Conservation (phyloP, 148 eudicot genomes). For the Rhododendron simsii region DNA sequence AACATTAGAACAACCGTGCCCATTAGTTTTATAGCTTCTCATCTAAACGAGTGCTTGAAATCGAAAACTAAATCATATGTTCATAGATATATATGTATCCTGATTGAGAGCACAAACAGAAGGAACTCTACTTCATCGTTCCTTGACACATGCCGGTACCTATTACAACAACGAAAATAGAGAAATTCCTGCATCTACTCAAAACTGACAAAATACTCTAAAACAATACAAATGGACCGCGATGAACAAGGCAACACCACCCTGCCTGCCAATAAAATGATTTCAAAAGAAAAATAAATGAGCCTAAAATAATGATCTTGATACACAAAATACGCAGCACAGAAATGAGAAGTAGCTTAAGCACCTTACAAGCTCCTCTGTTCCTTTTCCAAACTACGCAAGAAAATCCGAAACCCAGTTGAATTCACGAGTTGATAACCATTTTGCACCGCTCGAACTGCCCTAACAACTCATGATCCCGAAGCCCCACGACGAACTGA, state of each 20-base stretch:
- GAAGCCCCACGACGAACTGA: constrained; percentile 72
- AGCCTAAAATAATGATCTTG: not conserved
- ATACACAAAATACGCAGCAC: not conserved
- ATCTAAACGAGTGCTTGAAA: not conserved
- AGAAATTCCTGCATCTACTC: not conserved
- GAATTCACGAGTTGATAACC: constrained; percentile 28
- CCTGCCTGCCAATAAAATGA: not conserved
- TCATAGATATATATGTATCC: not conserved
- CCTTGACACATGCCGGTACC: not conserved
- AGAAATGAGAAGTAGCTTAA: not conserved
- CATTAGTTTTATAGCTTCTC: not conserved
- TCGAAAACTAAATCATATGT: not conserved
- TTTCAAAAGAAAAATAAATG: not conserved
- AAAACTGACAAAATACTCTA: not conserved
- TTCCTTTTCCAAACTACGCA: not conserved
- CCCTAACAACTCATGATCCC: constrained; percentile 40
- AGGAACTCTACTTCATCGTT: not conserved
- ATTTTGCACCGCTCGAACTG: constrained; percentile 36
- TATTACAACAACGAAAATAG: not conserved
- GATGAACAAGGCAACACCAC: not conserved
- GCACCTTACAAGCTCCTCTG: not conserved
- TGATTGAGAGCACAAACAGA: not conserved
- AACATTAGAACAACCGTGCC: not conserved
- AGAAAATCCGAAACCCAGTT: not conserved
- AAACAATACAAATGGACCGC: not conserved